Conservation (phyloP, 2,329 filamentous ascomycete genomes). For the Arthrobotrys sinensis region DNA sequence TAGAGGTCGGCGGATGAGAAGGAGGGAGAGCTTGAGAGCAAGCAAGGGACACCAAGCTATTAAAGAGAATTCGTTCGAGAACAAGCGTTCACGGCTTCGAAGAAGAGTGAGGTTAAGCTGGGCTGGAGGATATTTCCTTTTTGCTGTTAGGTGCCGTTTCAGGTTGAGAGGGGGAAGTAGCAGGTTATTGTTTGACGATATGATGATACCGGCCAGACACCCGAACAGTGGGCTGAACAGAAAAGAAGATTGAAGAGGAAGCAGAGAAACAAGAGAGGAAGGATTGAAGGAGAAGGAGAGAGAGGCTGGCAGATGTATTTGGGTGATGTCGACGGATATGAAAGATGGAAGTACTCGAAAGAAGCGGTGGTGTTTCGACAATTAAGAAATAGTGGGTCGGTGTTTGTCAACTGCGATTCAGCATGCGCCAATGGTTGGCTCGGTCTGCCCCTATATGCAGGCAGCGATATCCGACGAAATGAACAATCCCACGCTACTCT, state of each 20-base stretch:
- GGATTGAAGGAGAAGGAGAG: conserved; percentile 1
- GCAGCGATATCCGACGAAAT: conserved; percentile 42
- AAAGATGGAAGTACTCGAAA: background rate
- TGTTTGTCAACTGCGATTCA: conserved; percentile 26
- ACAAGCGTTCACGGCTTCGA: conserved; percentile 33
- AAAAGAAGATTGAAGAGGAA: background rate
- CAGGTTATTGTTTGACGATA: conserved; percentile 34
- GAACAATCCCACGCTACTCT: conserved; percentile 3
- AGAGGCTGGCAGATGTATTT: background rate
- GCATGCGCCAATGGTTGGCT: conserved; percentile 1
- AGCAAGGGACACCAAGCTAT: conserved; percentile 44
- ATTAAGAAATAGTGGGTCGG: conserved; percentile 26
- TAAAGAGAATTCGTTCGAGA: conserved; percentile 32
- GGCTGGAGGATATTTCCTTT: conserved; percentile 10
- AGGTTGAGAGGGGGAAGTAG: conserved; percentile 58
- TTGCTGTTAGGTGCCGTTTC: conserved; percentile 47
- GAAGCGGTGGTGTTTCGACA: background rate
- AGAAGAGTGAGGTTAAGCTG: conserved; percentile 6
- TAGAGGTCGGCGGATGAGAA: conserved; percentile 2
- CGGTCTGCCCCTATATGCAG: conserved; percentile 55
- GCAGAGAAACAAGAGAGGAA: background rate
- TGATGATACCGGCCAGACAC: conserved; percentile 33
- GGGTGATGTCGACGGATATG: conserved; percentile 8
- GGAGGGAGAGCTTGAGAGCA: conserved; percentile 24
- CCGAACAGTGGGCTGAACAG: background rate